Evolutionary conservation across 305 asterid species (phyloP).

Genomic region (Stenogyne calaminthoides): DNA sequence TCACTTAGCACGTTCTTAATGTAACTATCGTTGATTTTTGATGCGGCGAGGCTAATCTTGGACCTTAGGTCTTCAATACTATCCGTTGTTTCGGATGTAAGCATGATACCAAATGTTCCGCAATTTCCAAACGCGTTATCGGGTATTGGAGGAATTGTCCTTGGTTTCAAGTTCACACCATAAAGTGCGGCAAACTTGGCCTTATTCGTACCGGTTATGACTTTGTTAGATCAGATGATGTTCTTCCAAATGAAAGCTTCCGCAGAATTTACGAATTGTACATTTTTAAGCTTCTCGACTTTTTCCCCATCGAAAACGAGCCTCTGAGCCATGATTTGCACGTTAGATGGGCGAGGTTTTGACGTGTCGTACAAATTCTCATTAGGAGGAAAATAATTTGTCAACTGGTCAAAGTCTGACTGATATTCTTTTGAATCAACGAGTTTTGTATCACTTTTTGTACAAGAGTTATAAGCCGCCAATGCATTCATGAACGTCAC

Average conservation of each 20-base stretch:
- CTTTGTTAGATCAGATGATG: not conserved
- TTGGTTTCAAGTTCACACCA: constrained; percentile 43
- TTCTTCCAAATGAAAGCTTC: constrained; percentile 34
- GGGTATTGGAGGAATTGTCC: constrained; percentile 24
- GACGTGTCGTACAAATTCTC: not conserved
- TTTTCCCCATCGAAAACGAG: constrained; percentile 15
- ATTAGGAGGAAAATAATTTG: constrained; percentile 4
- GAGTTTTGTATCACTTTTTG: not conserved
- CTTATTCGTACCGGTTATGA: not conserved
- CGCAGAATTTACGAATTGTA: not conserved
- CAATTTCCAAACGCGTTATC: constrained; percentile 32
- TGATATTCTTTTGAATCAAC: too few species aligned
- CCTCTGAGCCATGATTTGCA: not conserved
- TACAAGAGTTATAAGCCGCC: not conserved
- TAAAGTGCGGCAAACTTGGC: constrained; percentile 21
- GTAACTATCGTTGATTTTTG: not conserved
- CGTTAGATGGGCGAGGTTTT: not conserved
- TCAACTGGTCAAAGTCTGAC: not conserved
- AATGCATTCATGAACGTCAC: constrained; percentile 20
- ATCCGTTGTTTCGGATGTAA: not conserved
- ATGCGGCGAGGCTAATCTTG: not conserved
- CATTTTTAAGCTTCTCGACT: not conserved
- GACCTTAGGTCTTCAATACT: not conserved
- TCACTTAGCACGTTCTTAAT: not conserved
- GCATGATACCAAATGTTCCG: not conserved